Conservation (phyloP, 495 filamentous ascomycete species). For the Penicillium diatomitis region DNA sequence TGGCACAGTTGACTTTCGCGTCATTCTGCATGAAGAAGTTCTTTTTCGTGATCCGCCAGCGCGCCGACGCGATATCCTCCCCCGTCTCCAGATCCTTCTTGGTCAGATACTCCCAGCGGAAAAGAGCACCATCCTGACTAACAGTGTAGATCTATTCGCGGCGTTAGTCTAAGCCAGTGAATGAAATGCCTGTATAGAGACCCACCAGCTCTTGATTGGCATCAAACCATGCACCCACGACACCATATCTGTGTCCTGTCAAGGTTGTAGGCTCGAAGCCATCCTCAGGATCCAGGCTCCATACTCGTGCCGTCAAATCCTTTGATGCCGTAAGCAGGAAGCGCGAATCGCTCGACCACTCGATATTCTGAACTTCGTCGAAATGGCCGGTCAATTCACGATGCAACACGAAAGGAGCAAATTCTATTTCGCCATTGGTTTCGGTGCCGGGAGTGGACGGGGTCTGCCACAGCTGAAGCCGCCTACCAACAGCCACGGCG, state of each 20-base stretch:
- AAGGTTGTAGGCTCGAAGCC: conserved; percentile 83
- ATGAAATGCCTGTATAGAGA: conserved; percentile 22
- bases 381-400: conserved; percentile 81
- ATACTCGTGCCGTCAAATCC: conserved; percentile 87
- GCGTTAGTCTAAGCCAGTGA: conserved; percentile 35
- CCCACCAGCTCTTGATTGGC: conserved; percentile 72
- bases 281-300: conserved; percentile 81
- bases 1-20: conserved; percentile 77
- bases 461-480: conserved; percentile 91
- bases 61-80: conserved; percentile 50
- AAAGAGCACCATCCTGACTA: conserved; percentile 59
- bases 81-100: conserved; percentile 50
- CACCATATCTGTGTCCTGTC: conserved; percentile 78
- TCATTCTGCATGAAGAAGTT: conserved; percentile 90
- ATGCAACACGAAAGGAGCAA: conserved; percentile 87
- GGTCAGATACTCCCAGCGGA: conserved; percentile 52
- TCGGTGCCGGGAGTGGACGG: conserved; percentile 74
- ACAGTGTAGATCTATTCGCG: conserved; percentile 61
- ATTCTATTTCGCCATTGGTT: conserved; percentile 76
- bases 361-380: conserved; percentile 71
- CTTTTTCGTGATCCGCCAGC: conserved; percentile 79
- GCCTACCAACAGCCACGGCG: conserved; percentile 72
- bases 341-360: conserved; percentile 91
- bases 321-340: conserved; percentile 89
- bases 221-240: conserved; percentile 86